Percentiles rank a stretch among this genome's conserved stretches.
phyloP scores from a whole-genome alignment of 2,329 filamentous ascomycete species.

The Penicillium frequentans region DNA sequence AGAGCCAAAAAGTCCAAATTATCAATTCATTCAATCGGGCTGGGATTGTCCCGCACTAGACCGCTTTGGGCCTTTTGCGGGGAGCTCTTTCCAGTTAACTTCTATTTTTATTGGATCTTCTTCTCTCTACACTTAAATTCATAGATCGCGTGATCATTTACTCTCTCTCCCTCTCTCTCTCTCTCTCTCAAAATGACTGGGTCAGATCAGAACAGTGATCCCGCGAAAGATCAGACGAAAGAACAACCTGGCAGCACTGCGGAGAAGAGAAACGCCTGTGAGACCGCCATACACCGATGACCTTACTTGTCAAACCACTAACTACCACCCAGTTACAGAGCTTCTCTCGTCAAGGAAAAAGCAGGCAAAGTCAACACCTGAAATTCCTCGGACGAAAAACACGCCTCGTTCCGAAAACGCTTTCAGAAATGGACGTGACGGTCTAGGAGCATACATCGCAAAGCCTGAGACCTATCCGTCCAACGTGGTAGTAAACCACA shows the following conservation, averaged over 20 bases:
- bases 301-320: neutral
- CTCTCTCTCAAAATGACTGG: constrained; percentile 1
- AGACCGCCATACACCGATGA: neutral
- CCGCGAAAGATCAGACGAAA: neutral
- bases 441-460: constrained; percentile 65
- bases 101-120: neutral
- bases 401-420: constrained; percentile 18
- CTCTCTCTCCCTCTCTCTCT: neutral
- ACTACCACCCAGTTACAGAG: constrained; percentile 47
- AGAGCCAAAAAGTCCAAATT: neutral
- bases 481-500: constrained; percentile 64
- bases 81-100: constrained; percentile 6
- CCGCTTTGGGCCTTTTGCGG: constrained; percentile 26
- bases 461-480: constrained; percentile 62
- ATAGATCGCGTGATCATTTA: neutral
- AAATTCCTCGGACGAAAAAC: constrained; percentile 16
- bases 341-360: constrained; percentile 56
- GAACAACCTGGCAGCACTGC: constrained; percentile 13
- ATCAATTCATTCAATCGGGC: neutral
- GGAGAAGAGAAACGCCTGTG: constrained; percentile 41
- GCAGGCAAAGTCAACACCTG: constrained; percentile 26
- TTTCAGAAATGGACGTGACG: constrained; percentile 54
- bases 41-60: constrained; percentile 33
- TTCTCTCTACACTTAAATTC: neutral
- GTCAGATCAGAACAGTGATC: neutral